A percentile compares a stretch with the other conserved stretches of the same genome.
These are phyloP conservation scores for Priceomyces melissophilus DNA, from an alignment of 805 yeast genomes.

Conservation along the genomic window DNA sequence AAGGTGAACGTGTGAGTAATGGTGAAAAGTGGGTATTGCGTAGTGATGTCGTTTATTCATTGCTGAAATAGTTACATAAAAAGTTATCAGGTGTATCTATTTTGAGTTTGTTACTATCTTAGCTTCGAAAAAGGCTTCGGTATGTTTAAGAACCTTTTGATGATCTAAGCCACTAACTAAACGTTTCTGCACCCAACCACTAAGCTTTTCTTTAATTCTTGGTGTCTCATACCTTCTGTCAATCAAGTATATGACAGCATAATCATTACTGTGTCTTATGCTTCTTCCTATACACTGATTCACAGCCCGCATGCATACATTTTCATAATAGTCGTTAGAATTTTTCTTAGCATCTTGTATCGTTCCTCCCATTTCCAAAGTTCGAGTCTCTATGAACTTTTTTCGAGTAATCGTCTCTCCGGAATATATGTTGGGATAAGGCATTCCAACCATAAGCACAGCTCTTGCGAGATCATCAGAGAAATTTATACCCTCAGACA, in stretches of 20 bases:
- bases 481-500: conserved; percentile 93
- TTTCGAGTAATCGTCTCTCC: conserved; percentile 77
- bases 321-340: conserved; percentile 65
- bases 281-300: conserved; percentile 93
- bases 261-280: conserved; percentile 79
- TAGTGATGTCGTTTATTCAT: conserved; percentile 47
- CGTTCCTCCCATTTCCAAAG: conserved; percentile 48
- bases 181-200: conserved; percentile 64
- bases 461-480: conserved; percentile 85
- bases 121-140: conserved; percentile 25
- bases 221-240: conserved; percentile 57
- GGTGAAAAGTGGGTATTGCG: conserved; percentile 65
- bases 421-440: conserved; percentile 80
- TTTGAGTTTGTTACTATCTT: conserved; percentile 11
- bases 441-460: conserved; percentile 82
- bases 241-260: conserved; percentile 67
- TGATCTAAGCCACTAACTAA: conserved; percentile 8
- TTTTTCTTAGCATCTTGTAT: conserved; percentile 43
- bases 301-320: conserved; percentile 84
- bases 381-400: conserved; percentile 54
- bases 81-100: conserved; percentile 4
- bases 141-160: conserved; percentile 16
- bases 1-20: conserved; percentile 46
- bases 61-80: neutral
- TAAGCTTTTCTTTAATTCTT: conserved; percentile 55